Percentiles rank a stretch among this genome's conserved stretches.
These are phyloP conservation scores for Mrakia frigida DNA, from an alignment of 768 basidiomycete genomes.

Conservation along the genomic window DNA sequence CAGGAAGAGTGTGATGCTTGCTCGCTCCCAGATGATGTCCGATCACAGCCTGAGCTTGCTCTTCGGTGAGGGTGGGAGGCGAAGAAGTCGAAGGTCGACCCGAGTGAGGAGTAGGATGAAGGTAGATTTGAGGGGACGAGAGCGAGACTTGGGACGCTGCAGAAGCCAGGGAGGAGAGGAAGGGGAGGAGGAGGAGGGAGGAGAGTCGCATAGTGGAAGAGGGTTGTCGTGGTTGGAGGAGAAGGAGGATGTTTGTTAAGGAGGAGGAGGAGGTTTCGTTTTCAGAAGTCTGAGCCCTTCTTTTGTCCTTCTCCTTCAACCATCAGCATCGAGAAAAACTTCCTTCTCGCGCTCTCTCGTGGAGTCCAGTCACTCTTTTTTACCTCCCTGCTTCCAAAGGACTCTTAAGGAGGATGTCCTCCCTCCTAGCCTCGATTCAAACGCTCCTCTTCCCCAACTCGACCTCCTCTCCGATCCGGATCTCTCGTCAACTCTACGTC, in stretches of 20 bases:
- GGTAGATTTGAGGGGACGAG: conserved; percentile 49
- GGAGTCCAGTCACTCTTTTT: neutral
- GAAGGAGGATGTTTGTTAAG: conserved; percentile 8
- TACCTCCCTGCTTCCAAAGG: neutral
- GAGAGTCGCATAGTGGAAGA: conserved; percentile 10
- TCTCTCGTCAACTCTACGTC: conserved; percentile 32
- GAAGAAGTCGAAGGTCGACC: conserved; percentile 31
- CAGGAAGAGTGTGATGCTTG: conserved; percentile 59
- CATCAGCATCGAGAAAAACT: neutral
- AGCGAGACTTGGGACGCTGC: conserved; percentile 22
- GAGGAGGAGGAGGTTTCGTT: conserved; percentile 7
- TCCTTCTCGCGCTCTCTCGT: neutral
- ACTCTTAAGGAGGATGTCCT: neutral
- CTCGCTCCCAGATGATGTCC: conserved; percentile 59
- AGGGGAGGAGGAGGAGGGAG: conserved; percentile 24
- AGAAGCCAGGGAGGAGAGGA: conserved; percentile 26
- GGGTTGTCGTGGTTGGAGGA: neutral
- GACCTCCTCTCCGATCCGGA: neutral
- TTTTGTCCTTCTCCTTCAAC: neutral
- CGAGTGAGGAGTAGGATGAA: conserved; percentile 49
- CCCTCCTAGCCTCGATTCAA: conserved; percentile 7
- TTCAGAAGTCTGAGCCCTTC: neutral
- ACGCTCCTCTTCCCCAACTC: conserved; percentile 17
- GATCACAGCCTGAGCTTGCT: conserved; percentile 58
- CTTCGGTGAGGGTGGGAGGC: conserved; percentile 50